Percentiles rank a stretch among this genome's conserved stretches.
Evolutionary conservation across 2,329 filamentous ascomycete species (phyloP).

Genomic region (Pseudodiploospora longispora): DNA sequence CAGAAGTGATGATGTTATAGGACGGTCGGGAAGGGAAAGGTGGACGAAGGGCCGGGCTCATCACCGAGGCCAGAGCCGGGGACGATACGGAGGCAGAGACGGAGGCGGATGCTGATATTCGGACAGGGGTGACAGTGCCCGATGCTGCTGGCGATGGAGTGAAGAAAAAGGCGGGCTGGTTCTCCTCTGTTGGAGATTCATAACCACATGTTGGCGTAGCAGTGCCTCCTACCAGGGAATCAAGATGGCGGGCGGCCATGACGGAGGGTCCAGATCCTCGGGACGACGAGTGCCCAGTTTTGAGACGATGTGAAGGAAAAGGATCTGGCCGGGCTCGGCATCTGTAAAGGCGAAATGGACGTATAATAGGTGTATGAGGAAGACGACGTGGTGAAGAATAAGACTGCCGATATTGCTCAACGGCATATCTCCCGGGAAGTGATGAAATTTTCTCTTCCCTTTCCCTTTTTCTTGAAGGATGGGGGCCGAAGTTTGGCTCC

Average conservation of each 20-base stretch:
- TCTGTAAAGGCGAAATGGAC: slow-evolving; percentile 42
- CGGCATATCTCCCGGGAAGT: slow-evolving; percentile 30
- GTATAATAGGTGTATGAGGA: slow-evolving; percentile 45
- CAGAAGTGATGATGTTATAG: slow-evolving; percentile 11
- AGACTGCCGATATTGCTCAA: slow-evolving; percentile 44
- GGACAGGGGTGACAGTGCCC: slow-evolving; percentile 2
- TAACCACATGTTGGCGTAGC: slow-evolving; percentile 19
- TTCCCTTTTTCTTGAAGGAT: no score
- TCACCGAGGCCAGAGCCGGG: background rate
- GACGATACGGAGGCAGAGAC: slow-evolving; percentile 1
- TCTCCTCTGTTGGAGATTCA: slow-evolving; percentile 30
- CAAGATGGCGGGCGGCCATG: slow-evolving; percentile 24
- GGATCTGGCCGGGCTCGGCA: slow-evolving; percentile 38
- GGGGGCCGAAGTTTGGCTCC: no score
- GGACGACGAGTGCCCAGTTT: slow-evolving; percentile 39
- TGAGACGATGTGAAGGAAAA: slow-evolving; percentile 39
- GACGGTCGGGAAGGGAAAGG: slow-evolving; percentile 5
- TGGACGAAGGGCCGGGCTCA: background rate
- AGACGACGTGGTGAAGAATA: slow-evolving; percentile 43
- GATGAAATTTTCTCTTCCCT: background rate
- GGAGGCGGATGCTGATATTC: slow-evolving; percentile 1
- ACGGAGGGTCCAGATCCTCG: slow-evolving; percentile 35
- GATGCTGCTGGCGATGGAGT: slow-evolving; percentile 9
- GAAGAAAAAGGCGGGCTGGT: slow-evolving; percentile 20
- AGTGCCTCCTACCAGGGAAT: slow-evolving; percentile 6